Base-by-base conservation (phyloP, 2,329 filamentous ascomycete species). In the Paecilomyces fulvus region DNA sequence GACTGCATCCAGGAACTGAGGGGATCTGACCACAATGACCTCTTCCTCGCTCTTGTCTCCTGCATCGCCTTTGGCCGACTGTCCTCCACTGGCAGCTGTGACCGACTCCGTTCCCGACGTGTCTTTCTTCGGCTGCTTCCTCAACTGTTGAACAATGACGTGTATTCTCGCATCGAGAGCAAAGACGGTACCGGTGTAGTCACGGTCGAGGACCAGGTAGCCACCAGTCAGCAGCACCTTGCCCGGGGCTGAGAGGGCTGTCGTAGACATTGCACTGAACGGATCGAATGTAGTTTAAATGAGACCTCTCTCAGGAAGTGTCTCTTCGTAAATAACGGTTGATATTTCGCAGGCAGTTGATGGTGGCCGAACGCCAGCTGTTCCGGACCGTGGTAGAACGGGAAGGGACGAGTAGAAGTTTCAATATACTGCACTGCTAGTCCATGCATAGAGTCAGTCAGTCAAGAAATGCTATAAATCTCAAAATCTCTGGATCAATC, bases 221-320 rank as follows among this genome's bases (percentile, higher is more conserved):
- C 94, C 94, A 61, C 94, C 94, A 3, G 92, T 90, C 55, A 97
- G 83, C 61, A 99, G 83, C 59, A 99, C 94, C 78, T 99, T 99
- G 64, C 94, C 94, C 17, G 94, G 94, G 21, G 94, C 92, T 60
- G 94, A 97, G 62, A 95, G 83, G 67, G 86, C 87, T 52, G 76
- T 73, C 55, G 64, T 60, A 25, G 48, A 23, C 48, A 49, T 49
- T 11, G 48, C 21, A 10, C 10, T 3, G 48, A 23, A 9, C 3
- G n/a, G 20, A 49, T 12, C 1, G 37, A 43, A 17, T n/a, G 2
- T 17, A 17, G 17, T n/a, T 8, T 43, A 8, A 9, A 9, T 20
- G n/a, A 8, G 4, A 3, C n/a, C 10, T 43, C 37, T 37, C 14
- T 43, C 37, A 43, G 3, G 7, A 14, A 43, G 5, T 43, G 5